Evolutionary conservation across 441 rosid genomes (phyloP).

Genomic region (Euphorbia celastroides): DNA sequence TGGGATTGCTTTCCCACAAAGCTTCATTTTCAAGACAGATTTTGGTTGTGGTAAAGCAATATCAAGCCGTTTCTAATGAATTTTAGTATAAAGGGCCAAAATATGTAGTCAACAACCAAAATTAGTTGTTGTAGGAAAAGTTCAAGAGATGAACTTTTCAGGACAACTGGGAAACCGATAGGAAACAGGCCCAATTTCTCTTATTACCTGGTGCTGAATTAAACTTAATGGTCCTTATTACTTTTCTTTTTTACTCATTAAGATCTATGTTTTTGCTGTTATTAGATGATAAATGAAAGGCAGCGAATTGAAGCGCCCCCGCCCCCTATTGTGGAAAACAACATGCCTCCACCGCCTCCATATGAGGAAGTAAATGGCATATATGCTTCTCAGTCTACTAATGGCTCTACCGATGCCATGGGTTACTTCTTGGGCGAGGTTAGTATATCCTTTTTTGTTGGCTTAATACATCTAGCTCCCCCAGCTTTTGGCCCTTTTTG

Average conservation of each 20-base stretch:
- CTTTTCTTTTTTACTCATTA: neutral
- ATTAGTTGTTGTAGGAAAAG: no score
- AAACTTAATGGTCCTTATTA: neutral
- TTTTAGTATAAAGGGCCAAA: no score
- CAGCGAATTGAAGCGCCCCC: conserved; percentile 78
- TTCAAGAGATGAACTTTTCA: no score
- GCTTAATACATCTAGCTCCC: neutral
- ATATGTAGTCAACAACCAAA: no score
- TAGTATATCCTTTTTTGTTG: neutral
- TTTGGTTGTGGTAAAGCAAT: no score
- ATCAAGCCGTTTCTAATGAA: no score
- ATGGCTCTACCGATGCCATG: conserved; percentile 60
- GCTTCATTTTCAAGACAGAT: no score
- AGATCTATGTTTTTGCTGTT: conserved; percentile 16
- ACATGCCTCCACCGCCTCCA: conserved; percentile 61
- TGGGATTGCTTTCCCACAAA: no score
- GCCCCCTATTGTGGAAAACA: conserved; percentile 34
- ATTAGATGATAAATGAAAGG: conserved; percentile 65
- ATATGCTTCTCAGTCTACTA: conserved; percentile 46
- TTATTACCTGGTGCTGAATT: neutral
- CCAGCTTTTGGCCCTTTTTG: neutral
- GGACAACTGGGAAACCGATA: no score
- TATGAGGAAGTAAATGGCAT: conserved; percentile 62
- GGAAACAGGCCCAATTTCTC: no score
- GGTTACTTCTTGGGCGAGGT: conserved; percentile 44